Percentiles rank a stretch among this genome's conserved stretches.
phyloP scores from a whole-genome alignment of 345 rosid species.

The Chamaenerion angustifolium region DNA sequence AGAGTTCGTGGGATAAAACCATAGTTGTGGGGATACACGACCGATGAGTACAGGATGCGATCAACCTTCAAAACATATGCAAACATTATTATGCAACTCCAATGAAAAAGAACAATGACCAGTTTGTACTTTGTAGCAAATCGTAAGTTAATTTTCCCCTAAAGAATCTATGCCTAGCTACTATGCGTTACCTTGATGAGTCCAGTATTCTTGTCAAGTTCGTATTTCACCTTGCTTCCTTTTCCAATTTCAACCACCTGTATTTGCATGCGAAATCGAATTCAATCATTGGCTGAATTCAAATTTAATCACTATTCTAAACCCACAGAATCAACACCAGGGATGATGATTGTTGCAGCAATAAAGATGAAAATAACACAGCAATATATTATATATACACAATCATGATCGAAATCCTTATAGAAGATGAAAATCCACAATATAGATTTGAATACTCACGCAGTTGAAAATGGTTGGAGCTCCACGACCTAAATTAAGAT shows the following conservation, averaged over 20 bases:
- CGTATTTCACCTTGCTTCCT: conserved; percentile 97
- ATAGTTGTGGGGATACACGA: conserved; percentile 91
- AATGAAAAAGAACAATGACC: conserved; percentile 3
- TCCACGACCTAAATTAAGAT: conserved; percentile 56
- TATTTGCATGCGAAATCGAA: conserved; percentile 5
- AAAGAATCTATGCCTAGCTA: too few species aligned
- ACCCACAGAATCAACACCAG: too few species aligned
- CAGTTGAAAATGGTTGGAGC: conserved; percentile 79
- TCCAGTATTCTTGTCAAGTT: conserved; percentile 93
- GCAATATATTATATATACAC: not conserved
- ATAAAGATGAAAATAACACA: not conserved
- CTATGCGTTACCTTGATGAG: conserved; percentile 55
- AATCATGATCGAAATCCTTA: not conserved
- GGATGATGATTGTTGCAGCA: too few species aligned
- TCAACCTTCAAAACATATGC: conserved; percentile 21
- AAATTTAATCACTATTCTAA: not conserved
- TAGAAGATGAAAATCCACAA: not conserved
- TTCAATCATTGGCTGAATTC: not conserved
- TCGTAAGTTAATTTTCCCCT: too few species aligned
- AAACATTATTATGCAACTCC: conserved; percentile 1
- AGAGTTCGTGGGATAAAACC: conserved; percentile 44
- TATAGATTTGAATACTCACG: conserved; percentile 25
- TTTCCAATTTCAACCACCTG: conserved; percentile 93
- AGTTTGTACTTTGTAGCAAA: not conserved
- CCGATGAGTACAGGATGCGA: conserved; percentile 32